A percentile compares a stretch with the other conserved stretches of the same genome.
These are phyloP conservation scores for Dimargaris xerosporica DNA, from an alignment of 192 early-diverging fungal species.

Conservation along the genomic window DNA sequence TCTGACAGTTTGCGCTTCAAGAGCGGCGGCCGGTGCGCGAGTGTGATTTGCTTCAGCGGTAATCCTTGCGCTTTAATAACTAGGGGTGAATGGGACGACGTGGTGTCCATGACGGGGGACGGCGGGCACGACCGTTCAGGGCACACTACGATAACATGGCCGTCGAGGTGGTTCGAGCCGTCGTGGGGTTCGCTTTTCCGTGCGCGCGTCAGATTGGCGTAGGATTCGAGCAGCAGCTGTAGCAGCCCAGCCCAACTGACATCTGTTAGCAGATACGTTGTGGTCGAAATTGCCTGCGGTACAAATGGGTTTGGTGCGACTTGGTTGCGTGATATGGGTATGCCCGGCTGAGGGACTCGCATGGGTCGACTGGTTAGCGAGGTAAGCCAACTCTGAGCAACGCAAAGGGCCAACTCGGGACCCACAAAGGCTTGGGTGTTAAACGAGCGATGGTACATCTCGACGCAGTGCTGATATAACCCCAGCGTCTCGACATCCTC, in stretches of 20 bases:
- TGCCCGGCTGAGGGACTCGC: not conserved
- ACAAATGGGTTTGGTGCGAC: not conserved
- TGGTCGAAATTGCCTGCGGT: not conserved
- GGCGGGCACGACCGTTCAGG: too few relatives aligned
- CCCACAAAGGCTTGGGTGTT: not conserved
- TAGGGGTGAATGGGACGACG: too few relatives aligned
- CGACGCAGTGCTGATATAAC: not conserved
- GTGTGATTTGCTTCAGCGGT: too few relatives aligned
- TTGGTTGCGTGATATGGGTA: not conserved
- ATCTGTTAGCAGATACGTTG: not conserved
- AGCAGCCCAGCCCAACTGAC: not conserved
- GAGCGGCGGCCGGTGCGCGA: not conserved
- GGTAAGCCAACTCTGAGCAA: not conserved
- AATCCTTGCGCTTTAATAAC: too few relatives aligned
- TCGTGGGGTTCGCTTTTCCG: too few relatives aligned
- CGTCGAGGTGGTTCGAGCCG: too few relatives aligned
- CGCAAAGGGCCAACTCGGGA: not conserved
- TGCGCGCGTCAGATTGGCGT: not conserved
- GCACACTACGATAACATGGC: too few relatives aligned
- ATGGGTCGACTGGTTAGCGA: not conserved
- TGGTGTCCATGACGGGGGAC: too few relatives aligned
- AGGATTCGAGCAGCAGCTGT: not conserved
- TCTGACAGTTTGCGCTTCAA: slow-evolving; percentile 6
- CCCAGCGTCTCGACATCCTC: not conserved
- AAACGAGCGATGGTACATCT: not conserved